Evolutionary conservation across 352 stramenopile genomes (phyloP).

Genomic region (Pilasporangium apinafurcum): DNA sequence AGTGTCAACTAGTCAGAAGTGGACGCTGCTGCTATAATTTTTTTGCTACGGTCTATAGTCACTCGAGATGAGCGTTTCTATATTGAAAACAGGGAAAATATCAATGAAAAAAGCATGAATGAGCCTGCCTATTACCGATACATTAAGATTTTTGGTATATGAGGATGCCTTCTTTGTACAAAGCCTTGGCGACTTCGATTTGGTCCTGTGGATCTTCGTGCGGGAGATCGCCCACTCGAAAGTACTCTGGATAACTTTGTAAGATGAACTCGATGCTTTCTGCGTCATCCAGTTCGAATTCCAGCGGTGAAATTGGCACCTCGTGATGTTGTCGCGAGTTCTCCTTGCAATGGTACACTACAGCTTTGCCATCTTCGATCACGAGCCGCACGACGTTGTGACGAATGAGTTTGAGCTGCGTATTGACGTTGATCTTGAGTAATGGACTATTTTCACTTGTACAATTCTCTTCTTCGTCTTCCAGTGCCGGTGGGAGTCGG

Average conservation of each 20-base stretch:
- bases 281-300: slow-evolving; percentile 77
- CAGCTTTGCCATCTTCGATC: slow-evolving; percentile 68
- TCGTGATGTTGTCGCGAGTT: slow-evolving; percentile 77
- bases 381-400: slow-evolving; percentile 65
- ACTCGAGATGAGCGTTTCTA: too few relatives aligned
- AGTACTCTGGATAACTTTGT: slow-evolving; percentile 67
- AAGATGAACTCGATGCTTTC: slow-evolving; percentile 79
- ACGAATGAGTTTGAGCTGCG: slow-evolving; percentile 63
- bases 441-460: slow-evolving; percentile 66
- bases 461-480: slow-evolving; percentile 77
- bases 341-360: slow-evolving; percentile 77
- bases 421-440: slow-evolving; percentile 80
- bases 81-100: too few relatives aligned
- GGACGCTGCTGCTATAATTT: too few relatives aligned
- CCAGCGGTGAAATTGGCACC: slow-evolving; percentile 54
- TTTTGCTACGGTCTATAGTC: too few relatives aligned
- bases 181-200: slow-evolving; percentile 52
- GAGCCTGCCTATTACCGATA: too few relatives aligned
- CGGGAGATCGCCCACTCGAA: slow-evolving; percentile 69
- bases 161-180: slow-evolving; percentile 75
- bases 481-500: slow-evolving; percentile 60
- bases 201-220: slow-evolving; percentile 71
- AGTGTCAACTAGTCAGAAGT: too few relatives aligned
- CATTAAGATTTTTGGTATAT: slow-evolving; percentile 58
- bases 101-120: too few relatives aligned